Evolutionary conservation across 2,329 filamentous ascomycete genomes (phyloP).

Genomic region (Fusarium redolens): DNA sequence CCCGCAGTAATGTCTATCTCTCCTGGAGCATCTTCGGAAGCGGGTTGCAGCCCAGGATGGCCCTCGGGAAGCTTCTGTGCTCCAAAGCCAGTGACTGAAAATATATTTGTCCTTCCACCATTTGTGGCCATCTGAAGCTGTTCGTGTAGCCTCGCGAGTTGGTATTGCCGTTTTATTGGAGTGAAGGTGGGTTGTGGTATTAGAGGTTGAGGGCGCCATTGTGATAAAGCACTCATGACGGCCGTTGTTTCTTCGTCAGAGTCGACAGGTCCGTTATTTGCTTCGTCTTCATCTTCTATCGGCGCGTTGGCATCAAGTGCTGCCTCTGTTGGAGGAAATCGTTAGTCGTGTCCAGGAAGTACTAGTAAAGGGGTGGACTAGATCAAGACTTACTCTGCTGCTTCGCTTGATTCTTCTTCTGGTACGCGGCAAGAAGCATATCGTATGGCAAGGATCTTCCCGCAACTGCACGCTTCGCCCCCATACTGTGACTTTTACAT

Average conservation of each 20-base stretch:
- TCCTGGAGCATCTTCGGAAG: constrained; percentile 68
- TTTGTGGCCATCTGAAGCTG: constrained; percentile 75
- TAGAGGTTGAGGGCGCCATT: constrained; percentile 82
- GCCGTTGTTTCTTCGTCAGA: constrained; percentile 93
- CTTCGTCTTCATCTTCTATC: constrained; percentile 85
- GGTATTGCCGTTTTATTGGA: constrained; percentile 72
- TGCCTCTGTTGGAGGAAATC: constrained; percentile 66
- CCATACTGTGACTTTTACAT: constrained; percentile 96
- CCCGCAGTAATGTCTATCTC: constrained; percentile 62
- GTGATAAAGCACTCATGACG: constrained; percentile 83
- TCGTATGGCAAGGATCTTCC: constrained; percentile 91
- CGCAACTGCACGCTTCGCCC: constrained; percentile 87
- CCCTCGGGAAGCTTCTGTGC: constrained; percentile 65
- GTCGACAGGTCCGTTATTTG: constrained; percentile 84
- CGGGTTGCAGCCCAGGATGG: constrained; percentile 57
- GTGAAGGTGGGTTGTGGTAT: constrained; percentile 72
- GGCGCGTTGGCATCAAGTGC: constrained; percentile 95
- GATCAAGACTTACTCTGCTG: constrained; percentile 80
- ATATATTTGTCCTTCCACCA: constrained; percentile 73
- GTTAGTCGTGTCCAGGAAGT: neutral
- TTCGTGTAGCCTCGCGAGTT: constrained; percentile 71
- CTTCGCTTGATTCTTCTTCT: constrained; percentile 99
- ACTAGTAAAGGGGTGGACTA: neutral
- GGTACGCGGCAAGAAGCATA: constrained; percentile 87
- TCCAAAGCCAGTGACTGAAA: constrained; percentile 68